A percentile compares a stretch with the other conserved stretches of the same genome.
phyloP scores from a whole-genome alignment of 352 stramenopile genomes.

The Phytopythium sindhum region DNA sequence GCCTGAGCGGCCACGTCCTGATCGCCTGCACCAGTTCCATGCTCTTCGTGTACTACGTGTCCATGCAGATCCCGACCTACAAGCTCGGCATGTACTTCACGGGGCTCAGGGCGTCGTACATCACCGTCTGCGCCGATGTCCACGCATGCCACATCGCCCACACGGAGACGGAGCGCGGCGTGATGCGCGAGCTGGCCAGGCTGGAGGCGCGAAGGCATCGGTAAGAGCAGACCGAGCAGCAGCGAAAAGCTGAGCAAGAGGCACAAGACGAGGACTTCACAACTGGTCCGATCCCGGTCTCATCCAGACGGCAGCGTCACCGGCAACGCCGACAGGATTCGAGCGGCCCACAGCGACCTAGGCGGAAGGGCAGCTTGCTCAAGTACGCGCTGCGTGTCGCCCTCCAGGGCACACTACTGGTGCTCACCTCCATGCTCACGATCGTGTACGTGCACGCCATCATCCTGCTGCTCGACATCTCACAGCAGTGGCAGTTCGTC shows the following conservation, averaged over 20 bases:
- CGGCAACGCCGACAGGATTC: not conserved
- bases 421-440: slow-evolving; percentile 4
- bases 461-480: slow-evolving; percentile 4
- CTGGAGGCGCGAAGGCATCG: not conserved
- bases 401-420: slow-evolving; percentile 7
- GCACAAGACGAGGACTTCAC: not conserved
- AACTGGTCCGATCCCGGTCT: not conserved
- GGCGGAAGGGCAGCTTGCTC: not conserved
- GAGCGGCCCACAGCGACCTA: not conserved
- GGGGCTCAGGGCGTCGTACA: slow-evolving; percentile 15
- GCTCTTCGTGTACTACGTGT: not conserved
- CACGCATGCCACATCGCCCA: slow-evolving; percentile 10
- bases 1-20: not conserved
- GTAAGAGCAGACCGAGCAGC: not conserved
- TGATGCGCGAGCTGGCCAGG: not conserved
- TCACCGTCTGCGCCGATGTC: slow-evolving; percentile 13
- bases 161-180: slow-evolving; percentile 11
- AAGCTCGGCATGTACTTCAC: slow-evolving; percentile 20
- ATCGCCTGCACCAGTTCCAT: not conserved
- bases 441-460: slow-evolving; percentile 16
- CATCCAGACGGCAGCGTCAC: not conserved
- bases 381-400: not conserved
- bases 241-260: not conserved
- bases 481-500: slow-evolving; percentile 1
- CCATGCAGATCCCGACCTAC: not conserved